These are phyloP conservation scores for Oldenlandia corymbosa DNA, from an alignment of 257 asterid genomes.

Conservation along the genomic window DNA sequence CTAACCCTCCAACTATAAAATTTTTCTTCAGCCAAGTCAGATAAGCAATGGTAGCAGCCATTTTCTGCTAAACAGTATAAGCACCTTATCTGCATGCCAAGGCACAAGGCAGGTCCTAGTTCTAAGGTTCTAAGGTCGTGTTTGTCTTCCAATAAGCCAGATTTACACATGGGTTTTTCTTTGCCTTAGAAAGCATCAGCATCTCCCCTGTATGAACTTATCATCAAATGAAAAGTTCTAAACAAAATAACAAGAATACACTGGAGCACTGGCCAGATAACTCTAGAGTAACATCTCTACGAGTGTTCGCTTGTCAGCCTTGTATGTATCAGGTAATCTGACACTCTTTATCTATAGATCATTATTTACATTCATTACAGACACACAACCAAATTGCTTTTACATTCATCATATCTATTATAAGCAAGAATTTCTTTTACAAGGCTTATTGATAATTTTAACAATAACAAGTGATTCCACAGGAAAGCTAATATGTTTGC, in stretches of 20 bases:
- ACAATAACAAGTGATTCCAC: neutral
- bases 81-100: neutral
- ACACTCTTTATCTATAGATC: too few relatives aligned
- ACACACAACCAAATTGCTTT: too few relatives aligned
- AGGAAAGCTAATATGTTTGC: too few relatives aligned
- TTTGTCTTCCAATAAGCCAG: neutral
- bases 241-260: neutral
- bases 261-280: neutral
- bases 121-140: too few relatives aligned
- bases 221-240: neutral
- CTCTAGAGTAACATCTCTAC: conserved; percentile 1
- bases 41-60: neutral
- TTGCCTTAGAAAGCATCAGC: neutral
- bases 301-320: neutral
- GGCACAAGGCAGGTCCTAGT: too few relatives aligned
- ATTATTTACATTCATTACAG: too few relatives aligned
- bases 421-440: too few relatives aligned
- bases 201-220: neutral
- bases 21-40: neutral
- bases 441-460: too few relatives aligned
- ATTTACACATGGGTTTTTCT: neutral
- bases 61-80: neutral
- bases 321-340: too few relatives aligned
- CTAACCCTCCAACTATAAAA: too few relatives aligned
- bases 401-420: neutral